phyloP scores from a whole-genome alignment of 2,329 filamentous ascomycete species.

The Aspergillus uvarum region DNA sequence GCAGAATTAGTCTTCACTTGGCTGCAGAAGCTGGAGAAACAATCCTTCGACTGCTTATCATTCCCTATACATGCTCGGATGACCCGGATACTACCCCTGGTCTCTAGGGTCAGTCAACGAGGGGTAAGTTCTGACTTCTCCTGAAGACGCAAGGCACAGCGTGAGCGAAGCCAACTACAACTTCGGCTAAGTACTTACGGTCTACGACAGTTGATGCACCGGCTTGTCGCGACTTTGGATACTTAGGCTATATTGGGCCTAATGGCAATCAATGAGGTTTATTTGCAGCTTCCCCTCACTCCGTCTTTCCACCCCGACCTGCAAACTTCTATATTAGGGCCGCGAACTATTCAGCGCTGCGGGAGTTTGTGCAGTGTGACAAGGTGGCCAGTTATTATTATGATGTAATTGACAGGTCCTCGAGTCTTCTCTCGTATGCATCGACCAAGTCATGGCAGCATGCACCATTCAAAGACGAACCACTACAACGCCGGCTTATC shows the following conservation, averaged over 20 bases:
- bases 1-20: no score
- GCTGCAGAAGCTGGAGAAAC: background rate
- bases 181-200: background rate
- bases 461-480: no score
- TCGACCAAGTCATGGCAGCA: background rate
- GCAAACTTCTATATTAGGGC: background rate
- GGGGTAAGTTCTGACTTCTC: background rate
- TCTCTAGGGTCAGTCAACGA: background rate
- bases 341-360: background rate
- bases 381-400: background rate
- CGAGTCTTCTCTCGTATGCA: background rate
- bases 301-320: background rate
- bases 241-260: background rate
- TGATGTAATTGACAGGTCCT: background rate
- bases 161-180: background rate
- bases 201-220: background rate
- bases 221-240: background rate
- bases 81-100: background rate
- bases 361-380: background rate
- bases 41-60: background rate
- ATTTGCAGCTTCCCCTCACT: background rate
- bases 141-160: background rate
- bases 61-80: background rate
- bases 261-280: background rate
- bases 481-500: no score